Evolutionary conservation across 2,329 filamentous ascomycete genomes (phyloP).

Genomic region (Elsinoe batatas): DNA sequence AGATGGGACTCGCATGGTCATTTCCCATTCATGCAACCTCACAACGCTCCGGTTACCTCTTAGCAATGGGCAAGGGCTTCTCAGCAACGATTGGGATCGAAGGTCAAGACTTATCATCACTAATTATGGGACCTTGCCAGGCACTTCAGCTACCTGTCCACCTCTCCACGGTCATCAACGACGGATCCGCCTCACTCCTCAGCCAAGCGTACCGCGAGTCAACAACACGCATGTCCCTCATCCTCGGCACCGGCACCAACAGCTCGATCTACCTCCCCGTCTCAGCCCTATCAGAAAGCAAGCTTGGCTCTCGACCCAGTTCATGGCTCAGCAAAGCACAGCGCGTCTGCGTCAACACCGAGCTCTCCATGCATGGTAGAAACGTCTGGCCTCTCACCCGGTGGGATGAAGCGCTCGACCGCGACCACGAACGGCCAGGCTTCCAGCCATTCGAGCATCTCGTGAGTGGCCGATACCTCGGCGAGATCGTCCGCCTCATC

Average conservation of each 20-base stretch:
- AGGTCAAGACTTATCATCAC: conserved; percentile 48
- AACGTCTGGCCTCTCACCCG: conserved; percentile 48
- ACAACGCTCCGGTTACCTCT: conserved; percentile 45
- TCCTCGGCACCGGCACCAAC: conserved; percentile 56
- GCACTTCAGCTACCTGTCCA: conserved; percentile 45
- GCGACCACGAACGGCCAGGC: conserved; percentile 46
- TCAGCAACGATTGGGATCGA: conserved; percentile 48
- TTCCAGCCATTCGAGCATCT: conserved; percentile 58
- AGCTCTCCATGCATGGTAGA: conserved; percentile 57
- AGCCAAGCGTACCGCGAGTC: conserved; percentile 53
- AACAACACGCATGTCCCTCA: conserved; percentile 52
- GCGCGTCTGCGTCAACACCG: conserved; percentile 55
- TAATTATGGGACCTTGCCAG: conserved; percentile 50
- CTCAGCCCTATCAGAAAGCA: conserved; percentile 41
- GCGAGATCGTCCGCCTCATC: conserved; percentile 53
- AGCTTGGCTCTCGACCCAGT: conserved; percentile 46
- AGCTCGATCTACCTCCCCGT: conserved; percentile 53
- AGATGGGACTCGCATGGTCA: conserved; percentile 56
- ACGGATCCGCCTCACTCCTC: conserved; percentile 51
- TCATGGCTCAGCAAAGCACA: conserved; percentile 48
- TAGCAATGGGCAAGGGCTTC: conserved; percentile 58
- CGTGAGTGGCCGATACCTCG: conserved; percentile 53
- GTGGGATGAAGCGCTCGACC: conserved; percentile 53
- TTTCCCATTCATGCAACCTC: conserved; percentile 59
- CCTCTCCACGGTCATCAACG: conserved; percentile 55